A percentile compares a stretch with the other conserved stretches of the same genome.
phyloP scores from a whole-genome alignment of 768 basidiomycete genomes.

The Auricularia cornea region DNA sequence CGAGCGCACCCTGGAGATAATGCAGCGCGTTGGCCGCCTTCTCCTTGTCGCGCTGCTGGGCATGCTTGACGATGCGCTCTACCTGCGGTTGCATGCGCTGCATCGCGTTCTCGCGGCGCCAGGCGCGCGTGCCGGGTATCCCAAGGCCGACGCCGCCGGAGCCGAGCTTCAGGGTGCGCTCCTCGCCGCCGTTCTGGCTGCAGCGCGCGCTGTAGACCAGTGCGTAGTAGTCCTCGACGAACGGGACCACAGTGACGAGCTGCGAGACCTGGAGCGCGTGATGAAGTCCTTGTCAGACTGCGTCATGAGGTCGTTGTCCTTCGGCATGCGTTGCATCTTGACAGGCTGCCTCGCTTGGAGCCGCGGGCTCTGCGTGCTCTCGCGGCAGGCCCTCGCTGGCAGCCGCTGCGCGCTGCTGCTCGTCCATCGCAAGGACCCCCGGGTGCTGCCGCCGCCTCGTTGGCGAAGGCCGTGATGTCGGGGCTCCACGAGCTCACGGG shows the following conservation, averaged over 20 bases:
- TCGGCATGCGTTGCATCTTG: constrained; percentile 87
- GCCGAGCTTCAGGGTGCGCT: constrained; percentile 78
- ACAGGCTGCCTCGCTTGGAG: constrained; percentile 70
- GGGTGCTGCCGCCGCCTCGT: constrained; percentile 54
- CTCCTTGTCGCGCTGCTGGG: constrained; percentile 77
- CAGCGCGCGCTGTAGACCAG: constrained; percentile 87
- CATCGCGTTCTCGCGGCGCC: constrained; percentile 74
- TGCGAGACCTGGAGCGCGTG: constrained; percentile 96
- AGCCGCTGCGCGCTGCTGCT: constrained; percentile 41
- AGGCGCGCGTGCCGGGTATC: constrained; percentile 52
- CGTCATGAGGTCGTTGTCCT: constrained; percentile 93
- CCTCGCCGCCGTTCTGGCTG: constrained; percentile 55
- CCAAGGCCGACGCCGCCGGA: constrained; percentile 83
- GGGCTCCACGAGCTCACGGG: too few relatives aligned
- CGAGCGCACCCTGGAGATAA: constrained; percentile 86
- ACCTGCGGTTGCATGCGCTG: constrained; percentile 93
- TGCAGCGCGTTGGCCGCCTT: constrained; percentile 57
- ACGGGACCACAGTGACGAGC: constrained; percentile 93
- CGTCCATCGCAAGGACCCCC: constrained; percentile 13
- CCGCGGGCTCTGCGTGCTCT: constrained; percentile 84
- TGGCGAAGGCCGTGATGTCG: too few relatives aligned
- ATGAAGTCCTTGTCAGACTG: constrained; percentile 99
- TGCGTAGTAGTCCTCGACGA: constrained; percentile 96
- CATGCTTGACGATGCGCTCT: constrained; percentile 90
- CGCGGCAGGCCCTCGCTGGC: constrained; percentile 72